Evolutionary conservation across 192 early-diverging fungal species (phyloP), one percentile per base, ranked within the genome.

Genomic region (Dimargaris cristalligena): DNA sequence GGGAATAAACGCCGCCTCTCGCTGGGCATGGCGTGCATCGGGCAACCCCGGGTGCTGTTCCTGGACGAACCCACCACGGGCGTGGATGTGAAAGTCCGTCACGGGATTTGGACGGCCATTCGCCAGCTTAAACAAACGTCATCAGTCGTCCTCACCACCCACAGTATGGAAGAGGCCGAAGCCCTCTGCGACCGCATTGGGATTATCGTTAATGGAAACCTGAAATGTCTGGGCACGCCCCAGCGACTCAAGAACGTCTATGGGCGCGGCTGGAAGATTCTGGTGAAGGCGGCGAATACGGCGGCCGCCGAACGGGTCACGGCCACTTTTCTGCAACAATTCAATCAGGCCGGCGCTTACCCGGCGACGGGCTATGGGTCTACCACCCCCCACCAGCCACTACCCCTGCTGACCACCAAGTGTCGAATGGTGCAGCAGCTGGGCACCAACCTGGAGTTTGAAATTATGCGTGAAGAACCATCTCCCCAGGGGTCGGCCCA

Each of bases 1-100:
- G 87, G 85, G 51, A 85, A 87, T 69, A 89, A 86, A 67, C 68
- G 86, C 44, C 68, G 86, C 44, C 63, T 88, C 23, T 78, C 75
- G 48, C 85, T 88, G 51, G 87, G 80, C 0, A 89, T 89, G 62
- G 75, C 84, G 0, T 50, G 89, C 33, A 73, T 87, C 6, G 87
- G 87, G 18, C 67, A 69, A 48, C 84, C 87, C 1, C 69, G 60
- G 16, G 74, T 88, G 25, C 77, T 89, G 4, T 85, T 89, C 62
- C 64, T 88, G 69, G 87, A 89, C 68, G 87, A 88, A 64, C 85
- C 85, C 13, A 88, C 85, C 50, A 88, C 87, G 60, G 73, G 73
- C 28, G 35, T 74, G 0, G 73, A 74, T 52, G 70, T 74, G 3
- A 65, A 76, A 28, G 74, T 71, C 48, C 74, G 74, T 23, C 72